phyloP scores from a whole-genome alignment of 164 flowering plant species.

The Akebia trifoliata region DNA sequence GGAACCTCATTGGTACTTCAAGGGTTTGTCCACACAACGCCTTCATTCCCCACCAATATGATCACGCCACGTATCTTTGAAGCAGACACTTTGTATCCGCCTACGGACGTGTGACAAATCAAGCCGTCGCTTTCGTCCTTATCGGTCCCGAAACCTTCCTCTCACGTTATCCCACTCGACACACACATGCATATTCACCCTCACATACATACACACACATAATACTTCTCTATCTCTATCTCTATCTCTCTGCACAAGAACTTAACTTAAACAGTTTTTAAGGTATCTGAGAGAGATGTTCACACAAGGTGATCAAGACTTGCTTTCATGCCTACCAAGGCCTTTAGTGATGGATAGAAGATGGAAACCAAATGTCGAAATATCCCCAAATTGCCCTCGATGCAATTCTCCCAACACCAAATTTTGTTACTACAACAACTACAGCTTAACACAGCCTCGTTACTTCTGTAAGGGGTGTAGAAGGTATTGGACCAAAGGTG shows the following conservation, averaged over 20 bases:
- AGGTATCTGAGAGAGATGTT: constrained; percentile 1
- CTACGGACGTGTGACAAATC: constrained; percentile 19
- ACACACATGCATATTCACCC: constrained; percentile 4
- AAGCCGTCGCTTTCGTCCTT: constrained; percentile 8
- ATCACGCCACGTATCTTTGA: constrained; percentile 16
- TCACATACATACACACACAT: neutral
- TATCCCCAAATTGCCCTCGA: constrained; percentile 51
- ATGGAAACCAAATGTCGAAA: constrained; percentile 45
- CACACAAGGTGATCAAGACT: constrained; percentile 4
- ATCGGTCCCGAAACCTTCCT: constrained; percentile 14
- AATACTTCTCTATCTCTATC: neutral
- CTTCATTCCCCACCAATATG: constrained; percentile 20
- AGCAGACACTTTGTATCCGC: constrained; percentile 42
- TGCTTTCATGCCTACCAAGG: constrained; percentile 13
- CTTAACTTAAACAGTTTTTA: neutral
- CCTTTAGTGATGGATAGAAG: constrained; percentile 29
- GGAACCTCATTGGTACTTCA: constrained; percentile 20
- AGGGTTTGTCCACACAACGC: constrained; percentile 32
- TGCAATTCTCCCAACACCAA: constrained; percentile 59
- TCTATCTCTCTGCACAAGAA: neutral
- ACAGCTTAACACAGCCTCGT: constrained; percentile 60
- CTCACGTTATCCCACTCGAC: constrained; percentile 8
- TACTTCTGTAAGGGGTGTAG: constrained; percentile 64
- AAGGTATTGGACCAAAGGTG: constrained; percentile 68
- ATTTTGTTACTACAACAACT: constrained; percentile 69